Conservation (phyloP, 2,329 filamentous ascomycete genomes). For the Penicillium sp. region DNA sequence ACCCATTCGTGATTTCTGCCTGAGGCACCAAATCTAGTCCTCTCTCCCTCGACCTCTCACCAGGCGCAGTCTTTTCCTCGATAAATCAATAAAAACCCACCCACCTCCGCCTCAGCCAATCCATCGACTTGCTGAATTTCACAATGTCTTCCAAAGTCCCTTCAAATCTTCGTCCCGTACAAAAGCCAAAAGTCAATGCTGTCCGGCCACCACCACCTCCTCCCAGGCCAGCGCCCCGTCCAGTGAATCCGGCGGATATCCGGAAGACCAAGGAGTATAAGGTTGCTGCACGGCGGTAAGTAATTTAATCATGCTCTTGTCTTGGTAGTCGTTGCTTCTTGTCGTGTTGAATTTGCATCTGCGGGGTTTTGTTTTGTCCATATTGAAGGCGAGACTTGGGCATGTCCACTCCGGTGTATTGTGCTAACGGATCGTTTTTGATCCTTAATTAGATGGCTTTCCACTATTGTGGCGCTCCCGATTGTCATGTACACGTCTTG, state of each 20-base stretch:
- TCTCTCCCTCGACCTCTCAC: conserved; percentile 1
- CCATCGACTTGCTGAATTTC: neutral
- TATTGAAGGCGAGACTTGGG: neutral
- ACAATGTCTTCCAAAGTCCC: conserved; percentile 3
- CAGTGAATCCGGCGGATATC: conserved; percentile 36
- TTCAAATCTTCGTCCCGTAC: conserved; percentile 1
- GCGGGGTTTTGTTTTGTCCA: neutral
- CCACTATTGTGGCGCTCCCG: conserved; percentile 39
- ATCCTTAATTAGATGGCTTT: conserved; percentile 33
- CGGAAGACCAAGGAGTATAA: conserved; percentile 49
- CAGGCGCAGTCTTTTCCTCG: conserved; percentile 1
- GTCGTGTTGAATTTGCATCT: neutral
- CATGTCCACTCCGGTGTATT: neutral
- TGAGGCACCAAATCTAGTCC: conserved; percentile 6
- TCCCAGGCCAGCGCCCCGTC: conserved; percentile 13
- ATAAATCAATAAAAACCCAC: neutral
- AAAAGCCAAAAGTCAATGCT: neutral
- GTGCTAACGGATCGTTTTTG: neutral
- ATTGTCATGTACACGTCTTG: conserved; percentile 40
- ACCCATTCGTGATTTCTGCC: neutral
- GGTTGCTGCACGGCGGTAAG: conserved; percentile 42
- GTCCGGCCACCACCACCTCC: neutral
- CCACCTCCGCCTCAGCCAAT: neutral
- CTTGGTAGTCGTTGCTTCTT: neutral
- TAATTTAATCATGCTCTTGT: neutral